phyloP scores from a whole-genome alignment of 1,284 basidiomycete species.

The Microbotryum intermedium region DNA sequence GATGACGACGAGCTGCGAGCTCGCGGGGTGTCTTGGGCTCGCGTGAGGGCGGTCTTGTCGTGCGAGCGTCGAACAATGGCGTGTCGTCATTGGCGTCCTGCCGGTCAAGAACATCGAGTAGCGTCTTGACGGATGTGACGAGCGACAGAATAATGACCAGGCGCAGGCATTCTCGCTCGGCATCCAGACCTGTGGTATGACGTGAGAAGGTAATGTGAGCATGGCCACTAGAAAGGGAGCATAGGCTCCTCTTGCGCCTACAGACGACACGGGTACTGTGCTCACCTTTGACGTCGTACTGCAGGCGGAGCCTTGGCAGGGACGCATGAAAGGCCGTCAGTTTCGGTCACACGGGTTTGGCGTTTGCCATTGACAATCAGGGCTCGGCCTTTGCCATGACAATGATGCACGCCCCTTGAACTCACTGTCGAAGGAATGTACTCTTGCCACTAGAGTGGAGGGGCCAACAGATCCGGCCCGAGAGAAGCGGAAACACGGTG shows the following conservation, averaged over 20 bases:
- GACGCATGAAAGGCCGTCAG: too few relatives aligned
- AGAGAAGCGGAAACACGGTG: too few relatives aligned
- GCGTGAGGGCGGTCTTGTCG: neutral
- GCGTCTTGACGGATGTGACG: neutral
- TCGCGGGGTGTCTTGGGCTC: neutral
- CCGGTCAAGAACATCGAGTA: constrained; percentile 5
- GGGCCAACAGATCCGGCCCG: too few relatives aligned
- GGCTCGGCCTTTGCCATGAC: too few relatives aligned
- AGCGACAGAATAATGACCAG: constrained; percentile 10
- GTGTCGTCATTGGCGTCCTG: neutral
- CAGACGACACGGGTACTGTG: too few relatives aligned
- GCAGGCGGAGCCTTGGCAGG: too few relatives aligned
- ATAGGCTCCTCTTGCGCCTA: too few relatives aligned
- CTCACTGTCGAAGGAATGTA: constrained; percentile 6
- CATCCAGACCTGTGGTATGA: constrained; percentile 1
- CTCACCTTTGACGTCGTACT: too few relatives aligned
- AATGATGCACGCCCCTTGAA: too few relatives aligned
- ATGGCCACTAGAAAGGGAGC: too few relatives aligned
- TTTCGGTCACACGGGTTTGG: too few relatives aligned
- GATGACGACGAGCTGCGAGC: neutral
- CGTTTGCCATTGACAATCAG: too few relatives aligned
- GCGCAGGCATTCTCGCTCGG: constrained; percentile 4
- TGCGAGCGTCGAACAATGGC: neutral
- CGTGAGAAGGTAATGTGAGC: neutral
- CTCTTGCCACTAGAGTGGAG: neutral